Percentiles rank a stretch among this genome's conserved stretches.
These are phyloP conservation scores for Amanita exitialis DNA, from an alignment of 768 basidiomycete species.

Conservation along the genomic window DNA sequence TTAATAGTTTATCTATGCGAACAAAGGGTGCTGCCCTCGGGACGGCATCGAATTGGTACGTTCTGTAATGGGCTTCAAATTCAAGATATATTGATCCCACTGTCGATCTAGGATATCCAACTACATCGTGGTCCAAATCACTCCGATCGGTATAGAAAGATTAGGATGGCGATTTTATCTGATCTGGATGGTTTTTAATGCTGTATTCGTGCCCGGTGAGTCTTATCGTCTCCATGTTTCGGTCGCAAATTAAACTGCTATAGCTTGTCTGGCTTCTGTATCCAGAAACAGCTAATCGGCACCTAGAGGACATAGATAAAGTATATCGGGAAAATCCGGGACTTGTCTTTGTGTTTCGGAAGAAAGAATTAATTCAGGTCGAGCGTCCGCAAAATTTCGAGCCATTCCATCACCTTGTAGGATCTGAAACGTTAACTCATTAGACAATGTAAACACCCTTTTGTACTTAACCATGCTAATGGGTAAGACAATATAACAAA, in stretches of 20 bases:
- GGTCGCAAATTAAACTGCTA: not conserved
- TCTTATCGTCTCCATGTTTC: not conserved
- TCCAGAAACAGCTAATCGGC: conserved; percentile 39
- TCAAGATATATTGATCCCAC: not conserved
- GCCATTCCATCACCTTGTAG: too few species aligned
- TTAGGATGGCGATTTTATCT: conserved; percentile 41
- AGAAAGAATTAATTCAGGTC: conserved; percentile 32
- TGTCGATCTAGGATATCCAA: conserved; percentile 30
- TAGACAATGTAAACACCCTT: too few species aligned
- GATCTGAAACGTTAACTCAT: too few species aligned
- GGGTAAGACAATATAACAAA: too few species aligned
- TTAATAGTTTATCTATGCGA: conserved; percentile 39
- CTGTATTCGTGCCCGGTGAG: conserved; percentile 37
- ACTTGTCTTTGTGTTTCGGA: conserved; percentile 30
- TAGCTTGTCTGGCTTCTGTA: conserved; percentile 37
- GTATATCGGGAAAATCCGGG: conserved; percentile 34
- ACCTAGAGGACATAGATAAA: conserved; percentile 39
- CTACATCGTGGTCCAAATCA: conserved; percentile 40
- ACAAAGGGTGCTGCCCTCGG: conserved; percentile 39
- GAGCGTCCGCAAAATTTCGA: conserved; percentile 30
- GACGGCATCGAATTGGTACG: conserved; percentile 37
- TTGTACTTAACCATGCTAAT: too few species aligned
- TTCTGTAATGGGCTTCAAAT: not conserved
- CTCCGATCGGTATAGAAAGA: conserved; percentile 33
- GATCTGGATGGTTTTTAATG: conserved; percentile 40